Evolutionary conservation across 2,329 filamentous ascomycete genomes (phyloP).

Genomic region (Botryotinia calthae): DNA sequence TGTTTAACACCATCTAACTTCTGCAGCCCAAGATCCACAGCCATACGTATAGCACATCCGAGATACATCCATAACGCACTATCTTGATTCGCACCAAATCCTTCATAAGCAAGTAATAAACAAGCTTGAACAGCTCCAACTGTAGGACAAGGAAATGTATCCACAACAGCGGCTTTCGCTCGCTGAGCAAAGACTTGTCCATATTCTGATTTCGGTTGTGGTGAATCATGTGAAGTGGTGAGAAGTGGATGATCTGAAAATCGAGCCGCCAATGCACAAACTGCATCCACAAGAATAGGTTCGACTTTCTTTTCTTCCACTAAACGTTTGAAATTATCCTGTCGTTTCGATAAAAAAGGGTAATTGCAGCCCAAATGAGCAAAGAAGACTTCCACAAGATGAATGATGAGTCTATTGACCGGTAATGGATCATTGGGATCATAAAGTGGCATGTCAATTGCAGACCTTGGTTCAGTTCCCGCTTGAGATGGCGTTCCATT

Average conservation of each 20-base stretch:
- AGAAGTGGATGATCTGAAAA: constrained; percentile 66
- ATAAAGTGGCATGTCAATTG: constrained; percentile 63
- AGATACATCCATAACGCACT: constrained; percentile 94
- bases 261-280: constrained; percentile 73
- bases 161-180: constrained; percentile 77
- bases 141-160: constrained; percentile 78
- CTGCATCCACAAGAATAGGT: constrained; percentile 78
- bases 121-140: constrained; percentile 83
- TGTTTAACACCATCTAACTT: constrained; percentile 70
- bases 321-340: constrained; percentile 72
- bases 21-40: constrained; percentile 75
- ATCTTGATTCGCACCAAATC: constrained; percentile 84
- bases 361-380: constrained; percentile 80
- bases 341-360: constrained; percentile 66
- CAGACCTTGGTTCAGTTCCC: constrained; percentile 29
- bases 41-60: constrained; percentile 81
- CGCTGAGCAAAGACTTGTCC: constrained; percentile 77
- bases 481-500: constrained; percentile 28
- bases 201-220: constrained; percentile 60
- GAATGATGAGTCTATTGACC: constrained; percentile 71
- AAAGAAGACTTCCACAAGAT: constrained; percentile 79
- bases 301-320: constrained; percentile 53
- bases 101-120: constrained; percentile 80
- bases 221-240: constrained; percentile 49
- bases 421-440: constrained; percentile 68